Evolutionary conservation across 495 filamentous ascomycete species (phyloP), one percentile per base, ranked within the genome.

Genomic region (Choiromyces venosus): DNA sequence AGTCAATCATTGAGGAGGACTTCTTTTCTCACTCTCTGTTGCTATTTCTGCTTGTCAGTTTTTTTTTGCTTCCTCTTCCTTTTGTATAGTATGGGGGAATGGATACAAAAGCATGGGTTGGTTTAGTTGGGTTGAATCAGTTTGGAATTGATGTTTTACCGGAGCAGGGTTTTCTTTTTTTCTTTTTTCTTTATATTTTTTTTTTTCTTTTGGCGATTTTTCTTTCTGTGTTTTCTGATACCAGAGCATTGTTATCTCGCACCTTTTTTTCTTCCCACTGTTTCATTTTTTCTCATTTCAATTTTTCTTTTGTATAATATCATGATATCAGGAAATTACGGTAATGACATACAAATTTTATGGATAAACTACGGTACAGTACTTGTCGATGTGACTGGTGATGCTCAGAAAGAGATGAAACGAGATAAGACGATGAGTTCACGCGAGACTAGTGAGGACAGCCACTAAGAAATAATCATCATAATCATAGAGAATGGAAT

Each of bases 1-100:
- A 52, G 89, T 92, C 21, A 93, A 93, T 84, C 78, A 80, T 72
- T 80, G 69, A 68, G 29, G 29, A 16, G 18, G 65, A 18, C 18
- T 36, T 36, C 33, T 56, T 38, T 61, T 12, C 56, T 71, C 46
- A 39, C n/a, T n/a, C n/a, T n/a, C 12, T 35, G 35, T 42, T 25
- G 33, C 38, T 73, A 16, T 21, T 36, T 12, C 40, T 35, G 35
- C 36, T 42, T 40, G 29, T 29, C 71, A 44, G n/a, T 35, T 35
- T 46, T 21, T 46, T 44, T 67, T 29, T 18, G 9, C 70, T 71
- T 71, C 37, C 5, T 65, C n/a, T 38, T 73, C 72, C 37, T 37
- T 35, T 18, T 37, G 37, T 40, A 42, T 29, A 37, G 44, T 37
- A 42, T 38, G 18, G 69, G 37, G 61, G 7, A 25, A 64, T 7